Evolutionary conservation across 176 grass and related monocot species (phyloP), one percentile per base, ranked within the genome.

Genomic region (Oryza longistaminata): DNA sequence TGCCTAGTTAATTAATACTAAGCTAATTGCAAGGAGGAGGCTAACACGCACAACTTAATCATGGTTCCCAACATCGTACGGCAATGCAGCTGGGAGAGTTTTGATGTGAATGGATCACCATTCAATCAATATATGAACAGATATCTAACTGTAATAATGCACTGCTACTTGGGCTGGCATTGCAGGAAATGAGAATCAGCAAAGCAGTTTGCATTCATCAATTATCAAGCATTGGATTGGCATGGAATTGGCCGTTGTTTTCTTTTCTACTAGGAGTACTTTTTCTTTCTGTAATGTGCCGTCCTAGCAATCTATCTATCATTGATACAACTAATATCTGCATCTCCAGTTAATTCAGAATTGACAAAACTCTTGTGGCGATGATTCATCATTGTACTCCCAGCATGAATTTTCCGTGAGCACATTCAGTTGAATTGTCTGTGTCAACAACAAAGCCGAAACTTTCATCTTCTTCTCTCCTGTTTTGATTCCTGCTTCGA

Each of bases 241-340:
- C 60, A 24, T n/a, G 58, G 8, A 74, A 60, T 74, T 86, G 25
- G 76, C 68, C 33, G 69, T 80, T 74, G 22, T 86, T 80, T 86
- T 86, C 76, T 11, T 80, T 86, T 86, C 76, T 11, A 24, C 58
- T 7, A 49, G 12, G 2, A 49, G 12, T 49, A 49, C 46, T 86
- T 74, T 74, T 74, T 86, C 76, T 7, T n/a, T 11, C 58, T 42
- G 70, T 67, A 67, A 86, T 66, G 77, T 29, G 27, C 9, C 9
- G 9, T 73, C 69, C 44, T 74, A 27, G 43, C 16, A 55, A 55
- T 55, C 50, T 55, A 55, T 55, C n/a, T 12, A 72, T 48, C 75
- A 52, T 14, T 66, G 21, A 76, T 42, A 9, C 29, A 40, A n/a
- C 22, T 14, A 12, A 68, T 21, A 15, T 76, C 29, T 37, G 37